phyloP scores from a whole-genome alignment of 805 yeast species.

The Soucietia sequanensis region DNA sequence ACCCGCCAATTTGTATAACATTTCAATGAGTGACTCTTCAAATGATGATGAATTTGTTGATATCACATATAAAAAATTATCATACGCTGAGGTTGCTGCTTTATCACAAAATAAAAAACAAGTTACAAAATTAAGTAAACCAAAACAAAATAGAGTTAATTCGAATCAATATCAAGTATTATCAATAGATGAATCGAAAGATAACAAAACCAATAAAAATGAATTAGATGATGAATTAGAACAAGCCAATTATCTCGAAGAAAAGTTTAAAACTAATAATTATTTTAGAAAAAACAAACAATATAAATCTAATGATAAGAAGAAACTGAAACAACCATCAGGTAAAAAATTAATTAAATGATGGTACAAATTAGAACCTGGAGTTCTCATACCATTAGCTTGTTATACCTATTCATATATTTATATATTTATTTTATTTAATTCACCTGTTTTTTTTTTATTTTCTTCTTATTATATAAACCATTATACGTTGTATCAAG shows the following conservation, averaged over 20 bases:
- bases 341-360: no score
- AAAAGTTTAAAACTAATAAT: slow-evolving; percentile 14
- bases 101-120: slow-evolving; percentile 23
- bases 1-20: slow-evolving; percentile 26
- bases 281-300: slow-evolving; percentile 16
- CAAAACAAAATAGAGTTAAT: slow-evolving; percentile 4
- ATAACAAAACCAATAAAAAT: no score
- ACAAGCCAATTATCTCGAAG: slow-evolving; percentile 2
- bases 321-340: slow-evolving; percentile 5
- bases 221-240: neutral
- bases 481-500: no score
- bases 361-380: no score
- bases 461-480: no score
- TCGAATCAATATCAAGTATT: slow-evolving; percentile 15
- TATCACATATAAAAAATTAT: slow-evolving; percentile 31
- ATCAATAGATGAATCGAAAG: slow-evolving; percentile 1
- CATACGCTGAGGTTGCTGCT: slow-evolving; percentile 46
- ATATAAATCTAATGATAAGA: slow-evolving; percentile 11
- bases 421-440: no score
- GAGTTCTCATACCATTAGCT: no score
- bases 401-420: no score
- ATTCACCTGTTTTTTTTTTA: no score
- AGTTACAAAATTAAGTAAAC: slow-evolving; percentile 10
- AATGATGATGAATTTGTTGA: slow-evolving; percentile 35
- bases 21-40: slow-evolving; percentile 32